These are phyloP conservation scores for Peronospora destructor DNA, from an alignment of 352 stramenopile genomes.

Conservation along the genomic window DNA sequence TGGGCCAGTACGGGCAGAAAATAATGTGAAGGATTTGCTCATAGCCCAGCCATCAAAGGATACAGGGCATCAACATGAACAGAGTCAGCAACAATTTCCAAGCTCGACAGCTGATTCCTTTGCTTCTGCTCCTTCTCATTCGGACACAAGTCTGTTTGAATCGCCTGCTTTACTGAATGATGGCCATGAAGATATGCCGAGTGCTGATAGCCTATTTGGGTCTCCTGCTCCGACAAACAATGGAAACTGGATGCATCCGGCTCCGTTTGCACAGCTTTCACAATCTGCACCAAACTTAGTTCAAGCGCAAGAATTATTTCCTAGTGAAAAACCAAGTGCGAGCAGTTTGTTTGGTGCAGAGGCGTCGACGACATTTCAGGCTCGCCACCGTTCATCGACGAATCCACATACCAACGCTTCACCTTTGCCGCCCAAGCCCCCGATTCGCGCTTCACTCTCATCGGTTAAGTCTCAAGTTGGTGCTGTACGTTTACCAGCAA, in stretches of 20 bases:
- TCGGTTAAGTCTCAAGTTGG: conserved; percentile 3
- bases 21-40: conserved; percentile 15
- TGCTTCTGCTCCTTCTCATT: conserved; percentile 8
- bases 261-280: conserved; percentile 3
- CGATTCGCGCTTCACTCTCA: conserved; percentile 4
- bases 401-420: not conserved
- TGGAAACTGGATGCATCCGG: conserved; percentile 5
- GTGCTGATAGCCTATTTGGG: conserved; percentile 28
- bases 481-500: conserved; percentile 5
- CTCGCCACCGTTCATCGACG: not conserved
- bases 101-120: conserved; percentile 12
- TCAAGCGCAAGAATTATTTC: conserved; percentile 33
- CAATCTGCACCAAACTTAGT: conserved; percentile 12
- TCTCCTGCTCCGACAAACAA: conserved; percentile 19
- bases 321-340: conserved; percentile 24
- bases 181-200: conserved; percentile 12
- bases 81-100: conserved; percentile 5
- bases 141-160: conserved; percentile 18
- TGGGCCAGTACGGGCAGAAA: not conserved
- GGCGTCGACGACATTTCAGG: conserved; percentile 8
- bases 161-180: conserved; percentile 11
- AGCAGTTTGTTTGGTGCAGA: conserved; percentile 34
- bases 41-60: conserved; percentile 7
- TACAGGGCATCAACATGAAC: conserved; percentile 1
- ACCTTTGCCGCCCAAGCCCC: conserved; percentile 7